phyloP scores from a whole-genome alignment of 331 rosid species.

The Erythrophleum ivorense region DNA sequence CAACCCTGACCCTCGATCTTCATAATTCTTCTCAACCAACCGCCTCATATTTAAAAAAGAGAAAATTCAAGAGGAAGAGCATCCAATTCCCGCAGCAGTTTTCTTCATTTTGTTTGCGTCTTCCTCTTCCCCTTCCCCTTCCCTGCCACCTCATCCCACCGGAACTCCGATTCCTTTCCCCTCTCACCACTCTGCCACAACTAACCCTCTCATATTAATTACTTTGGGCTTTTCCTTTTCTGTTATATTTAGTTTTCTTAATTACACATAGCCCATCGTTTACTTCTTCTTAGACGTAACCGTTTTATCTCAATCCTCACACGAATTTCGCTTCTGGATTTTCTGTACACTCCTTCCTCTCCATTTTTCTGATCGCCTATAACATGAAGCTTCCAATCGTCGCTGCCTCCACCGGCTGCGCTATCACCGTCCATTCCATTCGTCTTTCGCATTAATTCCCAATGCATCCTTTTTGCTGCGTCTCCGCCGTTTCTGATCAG shows the following conservation, averaged over 20 bases:
- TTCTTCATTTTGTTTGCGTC: constrained; percentile 29
- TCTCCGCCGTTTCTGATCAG: constrained; percentile 69
- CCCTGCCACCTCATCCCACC: constrained; percentile 48
- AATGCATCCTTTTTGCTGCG: constrained; percentile 83
- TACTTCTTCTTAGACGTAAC: constrained; percentile 26
- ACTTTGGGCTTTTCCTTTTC: not conserved
- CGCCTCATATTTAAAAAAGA: constrained; percentile 52
- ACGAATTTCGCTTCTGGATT: constrained; percentile 27
- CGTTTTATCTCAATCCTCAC: constrained; percentile 37
- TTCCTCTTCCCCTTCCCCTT: not conserved
- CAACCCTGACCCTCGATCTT: constrained; percentile 10
- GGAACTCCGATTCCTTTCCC: constrained; percentile 40
- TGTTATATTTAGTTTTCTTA: not conserved
- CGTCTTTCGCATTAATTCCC: constrained; percentile 35
- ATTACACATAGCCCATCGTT: not conserved
- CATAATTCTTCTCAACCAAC: constrained; percentile 50
- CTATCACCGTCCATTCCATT: not conserved
- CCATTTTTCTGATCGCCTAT: constrained; percentile 23
- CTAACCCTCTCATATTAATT: not conserved
- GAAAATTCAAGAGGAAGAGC: not conserved
- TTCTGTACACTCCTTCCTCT: constrained; percentile 33
- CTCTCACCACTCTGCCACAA: constrained; percentile 19
- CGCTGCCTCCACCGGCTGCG: constrained; percentile 31
- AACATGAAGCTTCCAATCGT: constrained; percentile 36
- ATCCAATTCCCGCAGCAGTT: constrained; percentile 36